A percentile compares a stretch with the other conserved stretches of the same genome.
These are phyloP conservation scores for Tetracladium setigerum DNA, from an alignment of 495 filamentous ascomycete genomes.

Conservation along the genomic window DNA sequence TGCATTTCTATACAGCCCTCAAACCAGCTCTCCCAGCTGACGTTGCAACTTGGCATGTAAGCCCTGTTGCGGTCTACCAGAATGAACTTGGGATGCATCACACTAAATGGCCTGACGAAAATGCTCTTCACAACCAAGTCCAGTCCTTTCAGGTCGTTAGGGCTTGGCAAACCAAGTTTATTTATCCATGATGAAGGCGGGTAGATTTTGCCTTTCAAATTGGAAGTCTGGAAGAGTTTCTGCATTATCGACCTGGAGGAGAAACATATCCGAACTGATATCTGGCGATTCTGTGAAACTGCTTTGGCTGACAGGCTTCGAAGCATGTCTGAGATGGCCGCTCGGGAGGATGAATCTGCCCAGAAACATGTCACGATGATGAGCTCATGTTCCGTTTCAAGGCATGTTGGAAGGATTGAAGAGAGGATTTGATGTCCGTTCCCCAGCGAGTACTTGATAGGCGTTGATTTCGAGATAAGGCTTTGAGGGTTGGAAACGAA, in stretches of 20 bases:
- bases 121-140: slow-evolving; percentile 60
- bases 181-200: slow-evolving; percentile 44
- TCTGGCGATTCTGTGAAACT: slow-evolving; percentile 22
- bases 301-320: slow-evolving; percentile 13
- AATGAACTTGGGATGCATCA: slow-evolving; percentile 72
- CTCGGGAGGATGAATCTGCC: slow-evolving; percentile 49
- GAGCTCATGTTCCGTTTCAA: slow-evolving; percentile 49
- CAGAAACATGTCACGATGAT: slow-evolving; percentile 75
- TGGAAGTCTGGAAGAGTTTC: slow-evolving; percentile 59
- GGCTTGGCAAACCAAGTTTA: slow-evolving; percentile 50
- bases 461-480: slow-evolving; percentile 12
- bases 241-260: slow-evolving; percentile 60
- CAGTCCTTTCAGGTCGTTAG: slow-evolving; percentile 44
- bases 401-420: slow-evolving; percentile 46
- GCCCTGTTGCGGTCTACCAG: slow-evolving; percentile 56
- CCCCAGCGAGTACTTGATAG: slow-evolving; percentile 12
- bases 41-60: slow-evolving; percentile 62
- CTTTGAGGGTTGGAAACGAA: slow-evolving; percentile 2
- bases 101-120: slow-evolving; percentile 65
- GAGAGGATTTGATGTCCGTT: slow-evolving; percentile 17
- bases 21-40: slow-evolving; percentile 71
- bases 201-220: slow-evolving; percentile 47
- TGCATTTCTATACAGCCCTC: slow-evolving; percentile 57
- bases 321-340: slow-evolving; percentile 28
- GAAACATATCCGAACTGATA: slow-evolving; percentile 53